Evolutionary conservation across 768 basidiomycete genomes (phyloP).

Genomic region (Lyophyllum decastes): DNA sequence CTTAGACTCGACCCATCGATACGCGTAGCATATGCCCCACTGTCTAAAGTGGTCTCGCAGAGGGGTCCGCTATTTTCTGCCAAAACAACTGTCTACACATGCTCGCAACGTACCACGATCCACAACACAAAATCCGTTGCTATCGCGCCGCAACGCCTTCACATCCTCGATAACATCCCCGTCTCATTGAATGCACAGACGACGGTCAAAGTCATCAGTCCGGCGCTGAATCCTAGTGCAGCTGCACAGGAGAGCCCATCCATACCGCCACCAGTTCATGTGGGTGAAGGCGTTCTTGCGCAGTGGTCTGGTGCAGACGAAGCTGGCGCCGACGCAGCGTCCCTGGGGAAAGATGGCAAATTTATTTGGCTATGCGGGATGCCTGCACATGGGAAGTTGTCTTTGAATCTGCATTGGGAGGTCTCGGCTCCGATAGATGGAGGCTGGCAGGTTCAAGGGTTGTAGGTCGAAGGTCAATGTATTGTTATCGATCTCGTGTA

Average conservation of each 20-base stretch:
- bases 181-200: background rate
- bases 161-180: background rate
- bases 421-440: background rate
- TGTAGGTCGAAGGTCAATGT: too few species aligned
- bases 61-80: too few species aligned
- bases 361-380: constrained; percentile 36
- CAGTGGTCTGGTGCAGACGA: constrained; percentile 11
- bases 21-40: too few species aligned
- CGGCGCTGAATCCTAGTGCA: background rate
- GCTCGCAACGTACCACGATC: constrained; percentile 16
- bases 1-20: too few species aligned
- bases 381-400: constrained; percentile 29
- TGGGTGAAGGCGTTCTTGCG: background rate
- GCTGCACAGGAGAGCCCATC: background rate
- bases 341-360: constrained; percentile 34
- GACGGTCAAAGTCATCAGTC: background rate
- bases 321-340: constrained; percentile 13
- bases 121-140: constrained; percentile 15
- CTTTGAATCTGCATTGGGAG: constrained; percentile 31
- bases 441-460: too few species aligned
- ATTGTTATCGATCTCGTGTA: too few species aligned
- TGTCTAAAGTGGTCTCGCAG: too few species aligned
- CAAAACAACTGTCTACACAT: background rate
- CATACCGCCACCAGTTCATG: background rate
- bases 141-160: constrained; percentile 3